Percentiles rank a stretch among this genome's conserved stretches.
Conservation (phyloP, 2,329 filamentous ascomycete genomes). For the Acephala macrosclerotiorum region DNA sequence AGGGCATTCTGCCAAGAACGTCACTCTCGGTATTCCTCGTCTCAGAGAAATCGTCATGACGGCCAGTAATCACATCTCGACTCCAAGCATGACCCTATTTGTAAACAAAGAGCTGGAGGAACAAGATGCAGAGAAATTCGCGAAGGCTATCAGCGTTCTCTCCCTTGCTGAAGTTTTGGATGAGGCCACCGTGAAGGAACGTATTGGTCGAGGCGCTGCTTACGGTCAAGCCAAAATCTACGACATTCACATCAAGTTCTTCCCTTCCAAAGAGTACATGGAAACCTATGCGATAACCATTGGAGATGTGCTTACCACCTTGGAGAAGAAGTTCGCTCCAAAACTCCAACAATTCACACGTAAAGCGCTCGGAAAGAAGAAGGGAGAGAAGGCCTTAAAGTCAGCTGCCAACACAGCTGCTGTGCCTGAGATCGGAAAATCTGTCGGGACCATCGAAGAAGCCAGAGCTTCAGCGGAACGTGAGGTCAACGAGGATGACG, state of each 20-base stretch:
- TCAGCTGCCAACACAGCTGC: slow-evolving; percentile 67
- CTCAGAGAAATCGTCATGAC: slow-evolving; percentile 99
- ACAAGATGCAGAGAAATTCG: slow-evolving; percentile 78
- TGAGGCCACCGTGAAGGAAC: slow-evolving; percentile 80
- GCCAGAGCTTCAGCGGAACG: slow-evolving; percentile 50
- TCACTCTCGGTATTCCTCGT: slow-evolving; percentile 97
- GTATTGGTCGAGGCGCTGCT: slow-evolving; percentile 73
- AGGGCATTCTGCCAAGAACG: slow-evolving; percentile 97
- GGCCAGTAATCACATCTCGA: slow-evolving; percentile 86
- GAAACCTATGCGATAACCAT: slow-evolving; percentile 84
- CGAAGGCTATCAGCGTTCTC: slow-evolving; percentile 89
- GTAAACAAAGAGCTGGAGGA: slow-evolving; percentile 75
- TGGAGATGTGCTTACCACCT: slow-evolving; percentile 76
- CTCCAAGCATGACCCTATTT: slow-evolving; percentile 86
- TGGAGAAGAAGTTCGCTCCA: slow-evolving; percentile 83
- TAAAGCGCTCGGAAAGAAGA: slow-evolving; percentile 85
- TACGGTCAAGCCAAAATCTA: slow-evolving; percentile 82
- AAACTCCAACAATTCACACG: slow-evolving; percentile 74
- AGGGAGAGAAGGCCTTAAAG: slow-evolving; percentile 63
- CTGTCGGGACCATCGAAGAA: slow-evolving; percentile 62
- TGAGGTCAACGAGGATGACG: slow-evolving; percentile 59
- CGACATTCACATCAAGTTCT: slow-evolving; percentile 82
- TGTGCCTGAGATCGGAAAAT: slow-evolving; percentile 77
- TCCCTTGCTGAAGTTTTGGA: slow-evolving; percentile 86
- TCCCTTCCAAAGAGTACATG: slow-evolving; percentile 82